These are phyloP conservation scores for Yarrowia sp. DNA, from an alignment of 805 yeast species.

Conservation along the genomic window DNA sequence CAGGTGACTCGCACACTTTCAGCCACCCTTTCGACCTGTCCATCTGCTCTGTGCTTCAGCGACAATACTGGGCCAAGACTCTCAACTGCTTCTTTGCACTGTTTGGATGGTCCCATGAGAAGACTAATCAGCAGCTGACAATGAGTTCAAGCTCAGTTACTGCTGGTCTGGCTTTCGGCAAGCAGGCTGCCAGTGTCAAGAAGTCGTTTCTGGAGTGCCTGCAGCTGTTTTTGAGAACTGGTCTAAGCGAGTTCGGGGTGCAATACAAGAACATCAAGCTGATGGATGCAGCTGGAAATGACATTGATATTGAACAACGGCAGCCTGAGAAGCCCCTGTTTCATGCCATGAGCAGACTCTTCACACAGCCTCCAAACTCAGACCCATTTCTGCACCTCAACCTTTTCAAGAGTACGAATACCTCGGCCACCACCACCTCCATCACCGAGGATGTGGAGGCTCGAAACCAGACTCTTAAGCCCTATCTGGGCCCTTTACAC, in stretches of 20 bases:
- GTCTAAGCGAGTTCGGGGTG: neutral
- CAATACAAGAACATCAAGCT: constrained; percentile 8
- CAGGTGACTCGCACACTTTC: constrained; percentile 34
- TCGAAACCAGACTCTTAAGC: constrained; percentile 51
- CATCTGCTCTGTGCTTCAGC: constrained; percentile 52
- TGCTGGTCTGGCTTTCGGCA: constrained; percentile 34
- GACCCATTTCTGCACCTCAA: constrained; percentile 32
- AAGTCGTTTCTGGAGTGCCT: constrained; percentile 45
- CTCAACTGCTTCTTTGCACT: constrained; percentile 64
- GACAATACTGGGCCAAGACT: constrained; percentile 66
- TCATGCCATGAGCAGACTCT: constrained; percentile 27
- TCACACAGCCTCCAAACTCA: constrained; percentile 38
- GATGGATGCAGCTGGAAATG: neutral
- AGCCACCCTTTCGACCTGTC: constrained; percentile 52
- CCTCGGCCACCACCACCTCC: constrained; percentile 29
- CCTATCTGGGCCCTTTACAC: constrained; percentile 48
- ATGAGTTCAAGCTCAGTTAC: constrained; percentile 39
- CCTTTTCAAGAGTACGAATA: constrained; percentile 26
- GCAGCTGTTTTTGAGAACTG: constrained; percentile 42
- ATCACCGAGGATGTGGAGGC: constrained; percentile 61
- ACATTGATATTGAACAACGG: neutral
- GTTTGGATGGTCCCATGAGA: constrained; percentile 63
- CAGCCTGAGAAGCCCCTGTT: constrained; percentile 38
- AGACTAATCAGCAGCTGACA: constrained; percentile 28
- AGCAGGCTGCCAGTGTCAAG: constrained; percentile 30